These are phyloP conservation scores for Flaveria floridana DNA, from an alignment of 140 eudicot species.

Conservation along the genomic window DNA sequence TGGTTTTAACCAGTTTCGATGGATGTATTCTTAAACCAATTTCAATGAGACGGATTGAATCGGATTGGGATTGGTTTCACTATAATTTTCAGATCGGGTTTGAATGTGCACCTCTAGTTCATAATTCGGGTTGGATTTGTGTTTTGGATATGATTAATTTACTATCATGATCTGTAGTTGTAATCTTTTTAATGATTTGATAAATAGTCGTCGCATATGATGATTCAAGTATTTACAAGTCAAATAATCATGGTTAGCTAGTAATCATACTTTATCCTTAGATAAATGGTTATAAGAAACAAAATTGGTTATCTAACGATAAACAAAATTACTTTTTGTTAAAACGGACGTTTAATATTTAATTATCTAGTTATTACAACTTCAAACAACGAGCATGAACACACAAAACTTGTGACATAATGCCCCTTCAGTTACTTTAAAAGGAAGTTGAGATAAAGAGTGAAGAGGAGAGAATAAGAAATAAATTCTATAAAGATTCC, in stretches of 20 bases:
- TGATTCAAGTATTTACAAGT: not conserved
- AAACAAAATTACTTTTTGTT: not conserved
- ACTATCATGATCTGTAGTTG: not conserved
- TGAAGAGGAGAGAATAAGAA: constrained; percentile 49
- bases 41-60: no score
- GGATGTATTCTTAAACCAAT: no score
- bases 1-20: no score
- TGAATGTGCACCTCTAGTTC: no score
- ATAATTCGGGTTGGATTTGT: not conserved
- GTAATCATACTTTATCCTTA: not conserved
- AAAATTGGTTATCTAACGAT: not conserved
- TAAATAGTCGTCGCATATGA: not conserved
- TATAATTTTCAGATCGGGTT: no score
- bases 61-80: no score
- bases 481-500: constrained; percentile 59
- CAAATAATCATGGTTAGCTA: not conserved
- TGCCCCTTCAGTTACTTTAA: constrained; percentile 19
- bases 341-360: not conserved
- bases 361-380: not conserved
- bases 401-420: not conserved
- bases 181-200: not conserved
- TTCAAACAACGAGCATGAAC: not conserved
- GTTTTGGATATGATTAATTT: not conserved
- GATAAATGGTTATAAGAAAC: not conserved
- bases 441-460: constrained; percentile 11